These are phyloP conservation scores for Chalara sp. DNA, from an alignment of 2,329 filamentous ascomycete species.

Conservation along the genomic window DNA sequence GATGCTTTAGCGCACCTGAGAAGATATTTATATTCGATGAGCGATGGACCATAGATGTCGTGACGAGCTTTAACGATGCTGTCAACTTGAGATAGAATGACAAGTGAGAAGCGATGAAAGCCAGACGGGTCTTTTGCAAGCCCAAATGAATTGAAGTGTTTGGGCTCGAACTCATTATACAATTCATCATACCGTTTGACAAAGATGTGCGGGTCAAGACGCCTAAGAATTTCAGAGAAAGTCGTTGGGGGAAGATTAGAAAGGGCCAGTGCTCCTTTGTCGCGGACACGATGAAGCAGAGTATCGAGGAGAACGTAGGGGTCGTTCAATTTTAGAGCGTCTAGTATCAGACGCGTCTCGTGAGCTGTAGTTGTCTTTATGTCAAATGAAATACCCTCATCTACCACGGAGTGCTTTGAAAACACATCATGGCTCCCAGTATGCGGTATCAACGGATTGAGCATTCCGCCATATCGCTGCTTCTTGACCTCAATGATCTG, in stretches of 20 bases:
- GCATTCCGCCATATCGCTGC: not conserved
- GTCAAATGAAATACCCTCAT: too few relatives aligned
- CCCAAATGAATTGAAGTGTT: constrained; percentile 27
- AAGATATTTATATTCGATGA: constrained; percentile 44
- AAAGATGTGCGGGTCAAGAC: constrained; percentile 51
- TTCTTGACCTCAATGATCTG: not conserved
- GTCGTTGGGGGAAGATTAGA: constrained; percentile 33
- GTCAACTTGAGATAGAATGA: constrained; percentile 14
- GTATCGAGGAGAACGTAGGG: constrained; percentile 10
- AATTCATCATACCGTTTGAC: constrained; percentile 39
- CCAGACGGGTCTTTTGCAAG: constrained; percentile 5
- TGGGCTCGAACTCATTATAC: constrained; percentile 42
- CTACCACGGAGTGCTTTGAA: too few relatives aligned
- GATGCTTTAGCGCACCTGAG: constrained; percentile 43
- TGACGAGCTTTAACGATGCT: constrained; percentile 32
- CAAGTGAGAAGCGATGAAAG: constrained; percentile 16
- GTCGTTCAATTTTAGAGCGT: not conserved
- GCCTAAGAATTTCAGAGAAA: constrained; percentile 57
- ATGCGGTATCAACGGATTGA: not conserved
- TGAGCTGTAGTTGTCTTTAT: too few relatives aligned
- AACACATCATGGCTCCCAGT: too few relatives aligned
- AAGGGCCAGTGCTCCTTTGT: too few relatives aligned
- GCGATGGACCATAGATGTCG: constrained; percentile 31
- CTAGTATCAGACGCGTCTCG: too few relatives aligned
- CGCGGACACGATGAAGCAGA: constrained; percentile 7